Percentiles rank a stretch among this genome's conserved stretches.
Evolutionary conservation across 345 rosid species (phyloP).

Genomic region (Geranium brycei): DNA sequence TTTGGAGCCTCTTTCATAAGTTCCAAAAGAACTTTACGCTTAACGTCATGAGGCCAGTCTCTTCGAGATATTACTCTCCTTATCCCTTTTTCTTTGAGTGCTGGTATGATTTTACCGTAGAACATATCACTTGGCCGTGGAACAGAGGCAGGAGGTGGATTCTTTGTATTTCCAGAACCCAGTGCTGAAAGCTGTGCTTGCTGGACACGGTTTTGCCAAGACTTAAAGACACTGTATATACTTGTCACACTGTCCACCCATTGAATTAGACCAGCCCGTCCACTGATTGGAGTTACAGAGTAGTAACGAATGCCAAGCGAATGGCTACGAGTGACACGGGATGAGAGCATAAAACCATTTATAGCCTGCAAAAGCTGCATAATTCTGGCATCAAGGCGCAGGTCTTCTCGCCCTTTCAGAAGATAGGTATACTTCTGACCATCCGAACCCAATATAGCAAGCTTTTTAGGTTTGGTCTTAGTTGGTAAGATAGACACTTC

Average conservation of each 20-base stretch:
- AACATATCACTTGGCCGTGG: constrained; percentile 97
- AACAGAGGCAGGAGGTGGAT: constrained; percentile 49
- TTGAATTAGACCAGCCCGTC: constrained; percentile 87
- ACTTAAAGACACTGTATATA: constrained; percentile 74
- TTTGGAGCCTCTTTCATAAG: constrained; percentile 82
- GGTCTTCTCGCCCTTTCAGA: constrained; percentile 86
- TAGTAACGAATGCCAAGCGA: constrained; percentile 60
- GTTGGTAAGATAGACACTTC: constrained; percentile 67
- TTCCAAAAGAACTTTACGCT: constrained; percentile 81
- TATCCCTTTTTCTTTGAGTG: constrained; percentile 88
- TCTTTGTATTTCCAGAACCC: constrained; percentile 41
- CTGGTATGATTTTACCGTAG: constrained; percentile 94
- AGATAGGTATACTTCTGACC: constrained; percentile 73
- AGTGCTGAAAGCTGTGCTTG: constrained; percentile 45
- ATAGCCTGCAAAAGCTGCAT: constrained; percentile 91
- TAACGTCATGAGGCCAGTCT: constrained; percentile 97
- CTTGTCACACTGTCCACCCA: constrained; percentile 87
- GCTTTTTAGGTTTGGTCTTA: constrained; percentile 90
- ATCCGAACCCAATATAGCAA: constrained; percentile 77
- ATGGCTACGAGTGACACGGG: constrained; percentile 35
- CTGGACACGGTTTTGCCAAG: constrained; percentile 77
- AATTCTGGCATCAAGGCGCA: constrained; percentile 95
- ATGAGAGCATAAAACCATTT: constrained; percentile 53
- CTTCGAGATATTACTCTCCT: constrained; percentile 87
- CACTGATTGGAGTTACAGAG: constrained; percentile 87